Percentiles rank a stretch among this genome's conserved stretches.
These are phyloP conservation scores for Wickerhamomyces sp. DNA, from an alignment of 1,139 yeast genomes.

Conservation along the genomic window DNA sequence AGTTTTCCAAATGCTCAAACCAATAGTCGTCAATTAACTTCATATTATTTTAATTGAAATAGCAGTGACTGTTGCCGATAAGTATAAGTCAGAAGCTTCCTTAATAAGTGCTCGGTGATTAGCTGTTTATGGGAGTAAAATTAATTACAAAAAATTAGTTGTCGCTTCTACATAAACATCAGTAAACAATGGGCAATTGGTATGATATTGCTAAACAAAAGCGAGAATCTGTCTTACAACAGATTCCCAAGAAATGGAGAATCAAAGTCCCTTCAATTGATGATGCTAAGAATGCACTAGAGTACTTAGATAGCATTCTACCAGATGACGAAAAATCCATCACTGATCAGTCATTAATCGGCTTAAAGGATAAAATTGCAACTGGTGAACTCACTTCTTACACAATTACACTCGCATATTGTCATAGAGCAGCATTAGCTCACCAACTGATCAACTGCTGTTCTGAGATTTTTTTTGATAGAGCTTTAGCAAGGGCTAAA, in stretches of 20 bases:
- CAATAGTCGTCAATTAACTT: no score
- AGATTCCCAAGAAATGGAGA: slow-evolving; percentile 26
- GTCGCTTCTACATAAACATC: background rate
- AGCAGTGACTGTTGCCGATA: no score
- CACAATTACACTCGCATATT: slow-evolving; percentile 29
- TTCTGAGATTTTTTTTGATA: slow-evolving; percentile 36
- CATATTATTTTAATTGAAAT: no score
- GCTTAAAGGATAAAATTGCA: slow-evolving; percentile 31
- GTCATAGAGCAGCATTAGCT: slow-evolving; percentile 41
- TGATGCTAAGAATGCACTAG: slow-evolving; percentile 25
- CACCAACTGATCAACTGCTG: slow-evolving; percentile 45
- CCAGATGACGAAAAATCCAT: slow-evolving; percentile 30
- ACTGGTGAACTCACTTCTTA: slow-evolving; percentile 26
- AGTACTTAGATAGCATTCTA: slow-evolving; percentile 26
- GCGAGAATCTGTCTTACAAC: slow-evolving; percentile 12
- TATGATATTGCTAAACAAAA: slow-evolving; percentile 19
- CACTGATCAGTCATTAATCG: slow-evolving; percentile 28
- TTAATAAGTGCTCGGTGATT: no score
- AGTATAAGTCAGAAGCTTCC: no score
- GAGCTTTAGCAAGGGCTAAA: slow-evolving; percentile 39
- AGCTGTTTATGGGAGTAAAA: no score
- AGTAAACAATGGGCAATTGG: slow-evolving; percentile 13
- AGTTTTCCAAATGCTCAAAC: no score
- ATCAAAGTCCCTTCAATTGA: slow-evolving; percentile 12
- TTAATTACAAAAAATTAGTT: no score